These are phyloP conservation scores for Ceratocystiopsis brevicomis DNA, from an alignment of 2,329 filamentous ascomycete species.

Conservation along the genomic window DNA sequence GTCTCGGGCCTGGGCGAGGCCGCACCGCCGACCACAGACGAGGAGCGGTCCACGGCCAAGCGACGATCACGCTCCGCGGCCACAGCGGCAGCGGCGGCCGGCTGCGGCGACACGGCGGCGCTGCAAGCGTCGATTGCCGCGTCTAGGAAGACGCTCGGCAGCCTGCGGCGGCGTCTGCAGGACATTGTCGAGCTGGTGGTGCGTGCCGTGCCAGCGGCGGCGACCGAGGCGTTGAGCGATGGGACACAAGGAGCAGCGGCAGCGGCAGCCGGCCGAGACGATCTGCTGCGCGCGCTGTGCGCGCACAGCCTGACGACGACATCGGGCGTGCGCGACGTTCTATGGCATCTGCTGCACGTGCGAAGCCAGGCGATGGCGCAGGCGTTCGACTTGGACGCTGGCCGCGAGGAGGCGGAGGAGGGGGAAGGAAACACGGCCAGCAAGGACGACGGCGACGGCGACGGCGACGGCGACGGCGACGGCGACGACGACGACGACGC, in stretches of 20 bases:
- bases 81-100: no score
- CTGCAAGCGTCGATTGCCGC: conserved; percentile 29
- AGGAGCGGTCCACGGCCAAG: no score
- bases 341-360: conserved; percentile 60
- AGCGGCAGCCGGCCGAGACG: conserved; percentile 14
- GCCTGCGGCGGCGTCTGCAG: conserved; percentile 40
- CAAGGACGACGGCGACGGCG: conserved; percentile 20
- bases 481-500: conserved; percentile 2
- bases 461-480: not conserved
- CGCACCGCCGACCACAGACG: no score
- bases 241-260: not conserved
- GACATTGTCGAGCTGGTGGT: conserved; percentile 44
- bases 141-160: conserved; percentile 43
- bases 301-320: conserved; percentile 70
- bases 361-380: conserved; percentile 48
- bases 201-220: conserved; percentile 2
- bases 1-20: conserved; percentile 46
- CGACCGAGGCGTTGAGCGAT: not conserved
- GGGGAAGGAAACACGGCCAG: no score
- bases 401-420: conserved; percentile 13
- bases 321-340: conserved; percentile 58
- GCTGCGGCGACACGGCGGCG: conserved; percentile 14
- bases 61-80: no score
- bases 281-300: conserved; percentile 54
- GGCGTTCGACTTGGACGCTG: conserved; percentile 31